These are phyloP conservation scores for Neoscytalidium dimidiatum DNA, from an alignment of 2,329 filamentous ascomycete species.

Conservation along the genomic window DNA sequence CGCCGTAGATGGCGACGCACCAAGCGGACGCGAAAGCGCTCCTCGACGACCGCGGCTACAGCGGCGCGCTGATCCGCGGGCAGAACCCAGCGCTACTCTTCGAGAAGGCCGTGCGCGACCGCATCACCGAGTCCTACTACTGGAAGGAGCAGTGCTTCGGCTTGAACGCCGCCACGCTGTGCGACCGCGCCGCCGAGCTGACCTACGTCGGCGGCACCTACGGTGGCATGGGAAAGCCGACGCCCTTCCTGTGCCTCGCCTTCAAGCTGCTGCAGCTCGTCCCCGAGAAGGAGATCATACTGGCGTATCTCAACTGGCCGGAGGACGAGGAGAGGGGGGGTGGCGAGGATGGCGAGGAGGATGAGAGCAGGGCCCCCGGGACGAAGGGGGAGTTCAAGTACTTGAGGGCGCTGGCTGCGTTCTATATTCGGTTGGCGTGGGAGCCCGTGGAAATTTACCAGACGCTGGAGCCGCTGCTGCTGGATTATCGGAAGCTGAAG, in stretches of 20 bases:
- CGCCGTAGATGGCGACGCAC: constrained; percentile 52
- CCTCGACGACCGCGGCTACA: constrained; percentile 88
- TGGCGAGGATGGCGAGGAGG: constrained; percentile 57
- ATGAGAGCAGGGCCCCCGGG: constrained; percentile 21
- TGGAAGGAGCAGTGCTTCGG: constrained; percentile 99
- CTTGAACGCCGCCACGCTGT: constrained; percentile 76
- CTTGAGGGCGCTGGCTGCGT: constrained; percentile 82
- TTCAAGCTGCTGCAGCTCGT: constrained; percentile 93
- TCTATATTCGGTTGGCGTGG: constrained; percentile 90
- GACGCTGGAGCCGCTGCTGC: constrained; percentile 78
- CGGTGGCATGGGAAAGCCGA: constrained; percentile 80
- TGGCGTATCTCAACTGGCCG: constrained; percentile 76
- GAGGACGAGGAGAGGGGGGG: constrained; percentile 70
- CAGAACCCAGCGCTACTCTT: constrained; percentile 94
- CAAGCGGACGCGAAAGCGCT: constrained; percentile 75
- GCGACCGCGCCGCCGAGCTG: constrained; percentile 86
- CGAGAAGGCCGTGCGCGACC: constrained; percentile 93
- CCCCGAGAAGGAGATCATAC: constrained; percentile 75
- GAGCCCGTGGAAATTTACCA: constrained; percentile 77
- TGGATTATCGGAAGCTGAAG: constrained; percentile 81
- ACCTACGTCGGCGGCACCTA: constrained; percentile 85
- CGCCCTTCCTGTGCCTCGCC: constrained; percentile 88
- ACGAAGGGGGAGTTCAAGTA: constrained; percentile 64
- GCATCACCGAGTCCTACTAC: constrained; percentile 93
- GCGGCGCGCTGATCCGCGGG: constrained; percentile 75